phyloP scores from a whole-genome alignment of 2,329 filamentous ascomycete species.

The Periconia sp. region DNA sequence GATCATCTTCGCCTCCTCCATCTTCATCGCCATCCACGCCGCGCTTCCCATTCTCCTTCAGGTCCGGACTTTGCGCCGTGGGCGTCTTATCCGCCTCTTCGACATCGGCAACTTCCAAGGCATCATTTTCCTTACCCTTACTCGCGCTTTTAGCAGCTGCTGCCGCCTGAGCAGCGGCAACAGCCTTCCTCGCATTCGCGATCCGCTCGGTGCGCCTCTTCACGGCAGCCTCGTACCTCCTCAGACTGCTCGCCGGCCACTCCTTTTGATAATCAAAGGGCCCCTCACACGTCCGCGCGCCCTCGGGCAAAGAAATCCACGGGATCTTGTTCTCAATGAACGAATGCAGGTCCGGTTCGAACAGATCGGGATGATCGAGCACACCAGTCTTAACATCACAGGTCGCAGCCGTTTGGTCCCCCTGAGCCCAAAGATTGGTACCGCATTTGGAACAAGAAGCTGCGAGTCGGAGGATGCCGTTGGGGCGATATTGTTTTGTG shows the following conservation, averaged over 20 bases:
- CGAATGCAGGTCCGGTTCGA: slow-evolving; percentile 34
- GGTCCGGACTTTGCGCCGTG: slow-evolving; percentile 19
- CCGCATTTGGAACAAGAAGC: slow-evolving; percentile 25
- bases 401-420: slow-evolving; percentile 6
- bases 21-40: slow-evolving; percentile 33
- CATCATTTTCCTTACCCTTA: neutral
- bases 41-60: slow-evolving; percentile 27
- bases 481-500: neutral
- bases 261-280: slow-evolving; percentile 10
- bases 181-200: slow-evolving; percentile 1
- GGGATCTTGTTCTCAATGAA: slow-evolving; percentile 32
- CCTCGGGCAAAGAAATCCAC: slow-evolving; percentile 29
- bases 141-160: slow-evolving; percentile 3
- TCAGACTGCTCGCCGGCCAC: slow-evolving; percentile 35
- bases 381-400: slow-evolving; percentile 25
- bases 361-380: slow-evolving; percentile 27
- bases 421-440: slow-evolving; percentile 22
- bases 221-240: slow-evolving; percentile 21
- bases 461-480: neutral
- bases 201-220: slow-evolving; percentile 5
- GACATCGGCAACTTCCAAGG: slow-evolving; percentile 1
- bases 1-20: slow-evolving; percentile 23
- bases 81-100: slow-evolving; percentile 31
- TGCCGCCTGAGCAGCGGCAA: neutral
- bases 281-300: slow-evolving; percentile 16